Evolutionary conservation across 2,329 filamentous ascomycete genomes (phyloP), one percentile per base, ranked within the genome.

Genomic region (Blastomyces parvus): DNA sequence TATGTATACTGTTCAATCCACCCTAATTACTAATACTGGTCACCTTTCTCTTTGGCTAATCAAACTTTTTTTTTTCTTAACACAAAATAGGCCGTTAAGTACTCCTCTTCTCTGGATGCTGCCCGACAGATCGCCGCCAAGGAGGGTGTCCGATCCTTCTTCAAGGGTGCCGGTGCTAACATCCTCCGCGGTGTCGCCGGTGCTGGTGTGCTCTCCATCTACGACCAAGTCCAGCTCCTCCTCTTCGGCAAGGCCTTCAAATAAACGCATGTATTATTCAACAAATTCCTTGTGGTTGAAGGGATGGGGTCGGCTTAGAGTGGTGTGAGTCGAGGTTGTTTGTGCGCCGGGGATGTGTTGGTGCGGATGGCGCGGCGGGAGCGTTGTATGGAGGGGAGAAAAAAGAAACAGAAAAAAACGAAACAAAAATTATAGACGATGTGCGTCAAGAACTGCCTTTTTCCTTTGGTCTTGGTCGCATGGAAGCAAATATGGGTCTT

Each of bases 91-190:
- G 94, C 94, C 85, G 94, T 99, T 88, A 99, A 99, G 90, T 99
- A 99, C 91, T 91, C 89, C 82, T 90, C 87, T 80, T 96, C 94
- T 73, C 75, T 97, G 75, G 94, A 99, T 83, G 94, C 94, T 78
- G 92, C 87, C 82, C 86, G 85, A 82, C 91, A 97, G 88, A 99
- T 99, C 79, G 81, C 97, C 77, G 92, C 92, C 84, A 90, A 80
- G 84, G 94, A 97, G 86, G 94, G 94, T 87, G 84, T 95, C 83
- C 90, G 87, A 84, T 99, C 94, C 76, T 93, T 99, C 83, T 99
- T 99, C 92, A 99, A 99, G 91, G 94, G 94, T 92, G 94, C 94
- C 80, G 94, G 94, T 91, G 94, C 94, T 88, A 99, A 99, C 91
- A 99, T 99, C 79, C 94, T 99, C 84, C 94, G 94, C 96, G 95